Evolutionary conservation across 352 stramenopile species (phyloP).

Genomic region (Phytophthora hybrid): DNA sequence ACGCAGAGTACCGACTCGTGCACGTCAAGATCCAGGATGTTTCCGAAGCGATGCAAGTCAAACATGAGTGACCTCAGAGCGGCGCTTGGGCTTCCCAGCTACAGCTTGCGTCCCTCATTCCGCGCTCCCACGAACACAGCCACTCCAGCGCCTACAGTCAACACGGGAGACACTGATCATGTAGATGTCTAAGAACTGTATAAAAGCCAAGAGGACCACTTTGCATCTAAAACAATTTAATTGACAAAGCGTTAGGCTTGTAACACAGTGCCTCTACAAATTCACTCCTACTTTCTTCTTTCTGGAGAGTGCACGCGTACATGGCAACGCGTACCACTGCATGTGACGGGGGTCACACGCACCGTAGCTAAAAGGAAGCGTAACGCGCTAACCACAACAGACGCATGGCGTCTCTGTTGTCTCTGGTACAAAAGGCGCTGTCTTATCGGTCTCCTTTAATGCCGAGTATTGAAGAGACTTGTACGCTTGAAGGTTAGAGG

Average conservation of each 20-base stretch:
- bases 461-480: too few relatives aligned
- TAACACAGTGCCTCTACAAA: conserved; percentile 22
- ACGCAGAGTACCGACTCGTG: not conserved
- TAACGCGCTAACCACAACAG: too few relatives aligned
- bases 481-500: too few relatives aligned
- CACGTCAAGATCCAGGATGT: conserved; percentile 5
- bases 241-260: conserved; percentile 2
- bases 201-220: not conserved
- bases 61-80: too few relatives aligned
- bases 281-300: too few relatives aligned
- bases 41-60: not conserved
- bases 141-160: not conserved
- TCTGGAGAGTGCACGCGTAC: too few relatives aligned
- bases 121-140: not conserved
- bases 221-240: not conserved
- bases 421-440: too few relatives aligned
- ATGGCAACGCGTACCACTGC: too few relatives aligned
- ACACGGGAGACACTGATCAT: conserved; percentile 15
- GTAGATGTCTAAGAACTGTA: not conserved
- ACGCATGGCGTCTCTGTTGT: too few relatives aligned
- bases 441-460: too few relatives aligned
- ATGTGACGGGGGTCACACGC: too few relatives aligned
- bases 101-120: conserved; percentile 20
- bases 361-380: too few relatives aligned
- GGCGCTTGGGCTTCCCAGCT: not conserved